Conservation (phyloP, 805 yeast genomes). For the Lachancea dasiensis region DNA sequence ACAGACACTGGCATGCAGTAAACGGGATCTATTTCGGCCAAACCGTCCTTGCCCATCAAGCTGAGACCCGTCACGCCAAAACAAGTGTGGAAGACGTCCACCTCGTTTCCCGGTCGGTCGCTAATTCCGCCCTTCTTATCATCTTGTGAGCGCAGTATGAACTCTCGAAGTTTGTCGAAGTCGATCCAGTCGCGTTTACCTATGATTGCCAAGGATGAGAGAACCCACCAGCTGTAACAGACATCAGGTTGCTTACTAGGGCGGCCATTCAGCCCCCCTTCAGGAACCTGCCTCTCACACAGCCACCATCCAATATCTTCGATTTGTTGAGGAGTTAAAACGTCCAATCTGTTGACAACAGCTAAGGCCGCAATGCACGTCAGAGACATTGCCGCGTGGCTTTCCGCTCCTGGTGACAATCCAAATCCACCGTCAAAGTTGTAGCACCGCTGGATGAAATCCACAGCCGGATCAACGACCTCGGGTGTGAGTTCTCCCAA, state of each 20-base stretch:
- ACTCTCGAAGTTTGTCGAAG: slow-evolving; percentile 49
- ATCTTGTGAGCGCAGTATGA: slow-evolving; percentile 78
- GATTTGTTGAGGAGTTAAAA: slow-evolving; percentile 31
- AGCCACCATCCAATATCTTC: slow-evolving; percentile 75
- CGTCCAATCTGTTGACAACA: slow-evolving; percentile 54
- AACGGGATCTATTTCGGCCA: slow-evolving; percentile 71
- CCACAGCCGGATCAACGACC: slow-evolving; percentile 55
- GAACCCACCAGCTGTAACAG: slow-evolving; percentile 98
- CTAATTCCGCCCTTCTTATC: slow-evolving; percentile 78
- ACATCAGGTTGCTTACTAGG: slow-evolving; percentile 95
- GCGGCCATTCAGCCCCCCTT: slow-evolving; percentile 93
- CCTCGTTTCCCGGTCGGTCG: slow-evolving; percentile 86
- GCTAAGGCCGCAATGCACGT: slow-evolving; percentile 80
- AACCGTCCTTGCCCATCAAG: slow-evolving; percentile 54
- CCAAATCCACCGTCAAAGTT: slow-evolving; percentile 98
- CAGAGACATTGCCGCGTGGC: slow-evolving; percentile 89
- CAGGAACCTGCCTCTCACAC: slow-evolving; percentile 76
- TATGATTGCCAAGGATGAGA: slow-evolving; percentile 66
- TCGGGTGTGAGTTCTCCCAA: slow-evolving; percentile 56
- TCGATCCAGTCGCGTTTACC: slow-evolving; percentile 74
- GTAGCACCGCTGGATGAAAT: slow-evolving; percentile 60
- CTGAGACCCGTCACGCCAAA: slow-evolving; percentile 89
- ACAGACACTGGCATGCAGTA: slow-evolving; percentile 68
- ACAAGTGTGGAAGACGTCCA: slow-evolving; percentile 87
- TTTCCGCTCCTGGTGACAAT: slow-evolving; percentile 87